phyloP scores from a whole-genome alignment of 2,329 filamentous ascomycete genomes.

The Diaporthe citriasiana region DNA sequence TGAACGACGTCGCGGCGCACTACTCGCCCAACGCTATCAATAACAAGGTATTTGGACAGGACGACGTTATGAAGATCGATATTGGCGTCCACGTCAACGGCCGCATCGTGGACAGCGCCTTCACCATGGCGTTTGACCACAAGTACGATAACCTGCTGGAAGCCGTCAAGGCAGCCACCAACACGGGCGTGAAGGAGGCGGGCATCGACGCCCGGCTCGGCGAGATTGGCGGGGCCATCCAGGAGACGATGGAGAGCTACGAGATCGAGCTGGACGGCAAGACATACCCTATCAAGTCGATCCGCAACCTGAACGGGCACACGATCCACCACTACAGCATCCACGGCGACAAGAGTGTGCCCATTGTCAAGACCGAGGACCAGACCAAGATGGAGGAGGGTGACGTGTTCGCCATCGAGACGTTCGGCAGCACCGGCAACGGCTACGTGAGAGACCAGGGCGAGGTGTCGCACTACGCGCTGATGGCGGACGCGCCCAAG shows the following conservation, averaged over 20 bases:
- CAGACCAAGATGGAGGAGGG: slow-evolving; percentile 98
- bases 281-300: slow-evolving; percentile 85
- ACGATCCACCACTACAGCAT: slow-evolving; percentile 92
- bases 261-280: slow-evolving; percentile 86
- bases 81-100: slow-evolving; percentile 87
- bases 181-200: slow-evolving; percentile 90
- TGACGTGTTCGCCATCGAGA: slow-evolving; percentile 95
- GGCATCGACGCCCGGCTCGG: slow-evolving; percentile 92
- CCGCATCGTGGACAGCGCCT: slow-evolving; percentile 85
- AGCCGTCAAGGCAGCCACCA: slow-evolving; percentile 82
- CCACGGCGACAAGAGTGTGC: slow-evolving; percentile 92
- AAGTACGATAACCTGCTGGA: slow-evolving; percentile 81
- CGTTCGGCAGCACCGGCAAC: slow-evolving; percentile 93
- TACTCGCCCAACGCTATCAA: slow-evolving; percentile 89
- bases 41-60: slow-evolving; percentile 78
- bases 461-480: slow-evolving; percentile 91
- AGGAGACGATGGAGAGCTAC: slow-evolving; percentile 94
- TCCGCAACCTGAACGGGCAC: slow-evolving; percentile 90
- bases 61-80: slow-evolving; percentile 87
- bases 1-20: slow-evolving; percentile 87
- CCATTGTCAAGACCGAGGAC: slow-evolving; percentile 90
- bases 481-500: slow-evolving; percentile 79
- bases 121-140: slow-evolving; percentile 82
- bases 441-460: slow-evolving; percentile 90
- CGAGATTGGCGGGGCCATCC: slow-evolving; percentile 86